Conservation (phyloP, 805 yeast genomes). For the Myxozyma udenii region DNA sequence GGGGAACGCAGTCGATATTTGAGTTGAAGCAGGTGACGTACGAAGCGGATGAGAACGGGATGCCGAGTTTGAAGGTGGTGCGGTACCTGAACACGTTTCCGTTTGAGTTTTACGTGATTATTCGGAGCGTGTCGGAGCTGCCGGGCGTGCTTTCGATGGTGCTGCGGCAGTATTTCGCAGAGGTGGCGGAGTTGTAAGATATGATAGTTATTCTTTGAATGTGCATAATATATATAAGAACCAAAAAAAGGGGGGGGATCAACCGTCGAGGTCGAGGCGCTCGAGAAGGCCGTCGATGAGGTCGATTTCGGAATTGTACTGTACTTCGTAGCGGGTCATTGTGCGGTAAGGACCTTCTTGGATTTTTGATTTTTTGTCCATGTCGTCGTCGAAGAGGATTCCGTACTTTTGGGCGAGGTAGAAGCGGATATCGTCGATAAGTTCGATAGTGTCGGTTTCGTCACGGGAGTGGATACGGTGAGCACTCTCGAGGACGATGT, state of each 20-base stretch:
- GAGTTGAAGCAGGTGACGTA: slow-evolving; percentile 94
- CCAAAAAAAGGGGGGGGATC: too few relatives aligned
- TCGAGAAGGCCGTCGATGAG: slow-evolving; percentile 44
- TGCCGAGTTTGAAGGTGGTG: slow-evolving; percentile 68
- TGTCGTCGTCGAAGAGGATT: slow-evolving; percentile 33
- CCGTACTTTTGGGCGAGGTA: slow-evolving; percentile 48
- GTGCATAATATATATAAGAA: not conserved
- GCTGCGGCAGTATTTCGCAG: slow-evolving; percentile 86
- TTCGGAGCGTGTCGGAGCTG: slow-evolving; percentile 78
- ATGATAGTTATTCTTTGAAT: not conserved
- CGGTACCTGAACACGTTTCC: slow-evolving; percentile 92
- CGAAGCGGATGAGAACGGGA: slow-evolving; percentile 55
- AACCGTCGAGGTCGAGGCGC: slow-evolving; percentile 46
- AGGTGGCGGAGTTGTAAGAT: slow-evolving; percentile 47
- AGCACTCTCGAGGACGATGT: slow-evolving; percentile 49
- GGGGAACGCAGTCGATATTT: slow-evolving; percentile 82
- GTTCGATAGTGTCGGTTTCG: slow-evolving; percentile 75
- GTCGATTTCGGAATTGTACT: slow-evolving; percentile 41
- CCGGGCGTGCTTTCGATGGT: slow-evolving; percentile 90
- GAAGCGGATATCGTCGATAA: slow-evolving; percentile 72
- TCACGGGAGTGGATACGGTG: slow-evolving; percentile 56
- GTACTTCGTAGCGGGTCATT: slow-evolving; percentile 37
- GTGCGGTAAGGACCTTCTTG: slow-evolving; percentile 32
- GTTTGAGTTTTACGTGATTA: slow-evolving; percentile 94
- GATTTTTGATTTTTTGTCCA: slow-evolving; percentile 21